Evolutionary conservation across 129 eudicot genomes (phyloP).

Genomic region (Solidago caesia): DNA sequence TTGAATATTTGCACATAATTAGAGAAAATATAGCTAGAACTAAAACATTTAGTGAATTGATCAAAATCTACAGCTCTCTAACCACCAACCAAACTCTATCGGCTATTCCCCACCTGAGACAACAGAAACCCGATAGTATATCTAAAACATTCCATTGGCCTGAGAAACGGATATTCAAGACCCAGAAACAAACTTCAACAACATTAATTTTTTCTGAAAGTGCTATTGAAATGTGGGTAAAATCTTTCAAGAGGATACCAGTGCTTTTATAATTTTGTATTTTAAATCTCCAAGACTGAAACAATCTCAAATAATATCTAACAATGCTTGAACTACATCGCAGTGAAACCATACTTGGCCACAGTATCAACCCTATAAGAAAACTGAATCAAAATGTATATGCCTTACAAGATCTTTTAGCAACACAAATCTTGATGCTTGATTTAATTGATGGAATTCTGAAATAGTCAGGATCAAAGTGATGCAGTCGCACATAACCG

Average conservation of each 20-base stretch:
- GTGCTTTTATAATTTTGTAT: neutral
- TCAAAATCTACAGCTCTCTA: too few species aligned
- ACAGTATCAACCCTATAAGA: constrained; percentile 27
- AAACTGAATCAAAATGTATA: neutral
- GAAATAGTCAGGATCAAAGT: constrained; percentile 78
- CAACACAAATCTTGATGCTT: neutral
- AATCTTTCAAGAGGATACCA: neutral
- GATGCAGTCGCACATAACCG: constrained; percentile 86
- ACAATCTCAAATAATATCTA: constrained; percentile 15
- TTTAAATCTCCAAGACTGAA: constrained; percentile 23
- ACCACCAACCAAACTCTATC: too few species aligned
- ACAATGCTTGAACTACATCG: constrained; percentile 9
- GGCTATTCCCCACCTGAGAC: too few species aligned
- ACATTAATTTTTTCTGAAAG: neutral
- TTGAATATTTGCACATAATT: too few species aligned
- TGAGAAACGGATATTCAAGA: too few species aligned
- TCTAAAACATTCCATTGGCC: too few species aligned
- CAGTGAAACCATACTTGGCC: constrained; percentile 1
- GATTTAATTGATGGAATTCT: constrained; percentile 46
- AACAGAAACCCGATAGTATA: too few species aligned
- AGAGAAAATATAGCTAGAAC: too few species aligned
- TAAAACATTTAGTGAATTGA: too few species aligned
- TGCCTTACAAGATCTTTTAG: constrained; percentile 11
- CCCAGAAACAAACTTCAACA: too few species aligned
- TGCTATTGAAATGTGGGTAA: neutral